phyloP scores from a whole-genome alignment of 148 eudicot species.

The Cornus suecica region DNA sequence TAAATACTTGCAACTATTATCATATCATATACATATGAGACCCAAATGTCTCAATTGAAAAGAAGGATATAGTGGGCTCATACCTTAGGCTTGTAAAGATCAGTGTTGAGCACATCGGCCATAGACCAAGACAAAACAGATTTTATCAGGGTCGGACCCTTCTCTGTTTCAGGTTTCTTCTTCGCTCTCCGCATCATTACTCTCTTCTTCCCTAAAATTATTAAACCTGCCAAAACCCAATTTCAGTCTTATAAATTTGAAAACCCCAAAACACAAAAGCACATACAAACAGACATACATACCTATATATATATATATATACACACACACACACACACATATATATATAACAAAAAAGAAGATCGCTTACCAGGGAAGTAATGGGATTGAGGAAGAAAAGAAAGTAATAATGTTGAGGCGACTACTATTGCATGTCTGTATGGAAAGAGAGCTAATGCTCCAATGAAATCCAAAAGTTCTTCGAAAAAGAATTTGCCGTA shows the following conservation, averaged over 20 bases:
- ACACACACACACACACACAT: neutral
- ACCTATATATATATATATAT: no score
- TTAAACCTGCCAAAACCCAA: neutral
- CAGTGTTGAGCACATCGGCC: slow-evolving; percentile 27
- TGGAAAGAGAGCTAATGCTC: no score
- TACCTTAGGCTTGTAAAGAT: slow-evolving; percentile 37
- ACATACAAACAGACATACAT: no score
- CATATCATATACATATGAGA: no score
- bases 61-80: neutral
- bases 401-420: neutral
- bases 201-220: neutral
- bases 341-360: neutral
- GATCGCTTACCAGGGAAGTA: neutral
- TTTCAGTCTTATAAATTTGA: neutral
- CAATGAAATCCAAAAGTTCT: no score
- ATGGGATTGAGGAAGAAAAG: neutral
- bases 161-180: neutral
- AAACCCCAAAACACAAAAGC: no score
- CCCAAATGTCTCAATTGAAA: no score
- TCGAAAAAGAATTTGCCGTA: no score
- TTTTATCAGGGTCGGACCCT: slow-evolving; percentile 7
- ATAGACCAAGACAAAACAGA: slow-evolving; percentile 39
- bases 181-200: neutral
- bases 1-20: no score
- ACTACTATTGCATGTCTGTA: no score